Conservation (phyloP, 768 basidiomycete species). For the Macrolepiota fuliginosa region DNA sequence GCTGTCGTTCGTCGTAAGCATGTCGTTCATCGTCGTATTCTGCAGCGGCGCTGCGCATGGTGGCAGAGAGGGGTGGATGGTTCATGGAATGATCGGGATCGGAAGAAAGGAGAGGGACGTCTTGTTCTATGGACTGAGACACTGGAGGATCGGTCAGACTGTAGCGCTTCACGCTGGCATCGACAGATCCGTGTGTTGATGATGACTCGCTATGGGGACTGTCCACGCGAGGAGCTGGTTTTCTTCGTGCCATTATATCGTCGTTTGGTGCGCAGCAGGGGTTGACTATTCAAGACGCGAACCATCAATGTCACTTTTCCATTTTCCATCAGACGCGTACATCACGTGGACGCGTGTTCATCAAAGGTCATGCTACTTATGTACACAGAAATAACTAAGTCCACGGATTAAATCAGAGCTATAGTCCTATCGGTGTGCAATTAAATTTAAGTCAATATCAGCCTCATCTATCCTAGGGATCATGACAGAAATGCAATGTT, state of each 20-base stretch:
- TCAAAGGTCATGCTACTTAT: neutral
- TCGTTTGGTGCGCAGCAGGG: slow-evolving; percentile 13
- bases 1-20: slow-evolving; percentile 14
- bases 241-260: slow-evolving; percentile 29
- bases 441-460: slow-evolving; percentile 5
- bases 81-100: slow-evolving; percentile 19
- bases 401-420: too few species aligned
- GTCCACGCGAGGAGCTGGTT: slow-evolving; percentile 27
- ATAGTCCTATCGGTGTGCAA: neutral
- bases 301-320: slow-evolving; percentile 1
- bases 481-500: neutral
- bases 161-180: slow-evolving; percentile 28
- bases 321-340: slow-evolving; percentile 21
- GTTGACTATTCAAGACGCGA: neutral
- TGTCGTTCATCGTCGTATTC: slow-evolving; percentile 16
- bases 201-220: slow-evolving; percentile 19
- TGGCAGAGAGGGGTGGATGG: slow-evolving; percentile 22
- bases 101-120: slow-evolving; percentile 4
- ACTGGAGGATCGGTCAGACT: slow-evolving; percentile 29
- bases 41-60: slow-evolving; percentile 12
- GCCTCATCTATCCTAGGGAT: neutral
- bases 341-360: slow-evolving; percentile 23
- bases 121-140: slow-evolving; percentile 10
- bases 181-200: slow-evolving; percentile 18
- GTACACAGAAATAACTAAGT: too few species aligned